Percentiles rank a stretch among this genome's conserved stretches.
Conservation (phyloP, 2,329 filamentous ascomycete species). For the Venturia carpophila region DNA sequence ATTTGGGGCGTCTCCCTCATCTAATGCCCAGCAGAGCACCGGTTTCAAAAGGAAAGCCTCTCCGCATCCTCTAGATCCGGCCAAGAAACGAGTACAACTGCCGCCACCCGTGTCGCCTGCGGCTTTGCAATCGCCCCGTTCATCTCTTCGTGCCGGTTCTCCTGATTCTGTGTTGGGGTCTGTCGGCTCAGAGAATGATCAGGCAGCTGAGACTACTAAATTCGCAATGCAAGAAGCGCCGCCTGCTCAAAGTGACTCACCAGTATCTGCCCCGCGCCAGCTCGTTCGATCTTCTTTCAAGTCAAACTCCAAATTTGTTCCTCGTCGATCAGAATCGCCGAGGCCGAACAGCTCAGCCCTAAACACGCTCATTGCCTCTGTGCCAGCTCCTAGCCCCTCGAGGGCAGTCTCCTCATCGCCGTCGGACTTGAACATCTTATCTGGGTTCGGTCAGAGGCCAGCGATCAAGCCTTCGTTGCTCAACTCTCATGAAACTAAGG, state of each 20-base stretch:
- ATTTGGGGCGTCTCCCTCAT: neutral
- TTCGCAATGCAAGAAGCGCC: neutral
- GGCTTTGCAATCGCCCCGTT: neutral
- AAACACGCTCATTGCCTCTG: neutral
- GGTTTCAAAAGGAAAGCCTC: neutral
- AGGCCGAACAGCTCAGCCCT: neutral
- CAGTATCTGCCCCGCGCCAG: neutral
- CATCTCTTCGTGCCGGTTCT: neutral
- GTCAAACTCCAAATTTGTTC: neutral
- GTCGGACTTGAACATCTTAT: neutral
- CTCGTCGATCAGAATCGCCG: neutral
- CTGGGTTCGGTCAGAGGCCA: neutral
- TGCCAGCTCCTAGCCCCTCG: neutral
- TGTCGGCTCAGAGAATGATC: neutral
- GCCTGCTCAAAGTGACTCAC: neutral
- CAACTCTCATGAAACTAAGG: slow-evolving; percentile 1
- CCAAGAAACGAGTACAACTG: neutral
- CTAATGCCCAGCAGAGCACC: neutral
- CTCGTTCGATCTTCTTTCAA: slow-evolving; percentile 1
- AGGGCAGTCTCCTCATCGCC: neutral
- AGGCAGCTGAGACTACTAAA: neutral
- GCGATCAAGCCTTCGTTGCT: neutral
- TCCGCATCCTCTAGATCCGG: slow-evolving; percentile 5
- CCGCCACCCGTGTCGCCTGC: neutral
- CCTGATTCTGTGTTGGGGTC: slow-evolving; percentile 5